Evolutionary conservation across 495 filamentous ascomycete genomes (phyloP).

Genomic region (Aspergillus steynii): DNA sequence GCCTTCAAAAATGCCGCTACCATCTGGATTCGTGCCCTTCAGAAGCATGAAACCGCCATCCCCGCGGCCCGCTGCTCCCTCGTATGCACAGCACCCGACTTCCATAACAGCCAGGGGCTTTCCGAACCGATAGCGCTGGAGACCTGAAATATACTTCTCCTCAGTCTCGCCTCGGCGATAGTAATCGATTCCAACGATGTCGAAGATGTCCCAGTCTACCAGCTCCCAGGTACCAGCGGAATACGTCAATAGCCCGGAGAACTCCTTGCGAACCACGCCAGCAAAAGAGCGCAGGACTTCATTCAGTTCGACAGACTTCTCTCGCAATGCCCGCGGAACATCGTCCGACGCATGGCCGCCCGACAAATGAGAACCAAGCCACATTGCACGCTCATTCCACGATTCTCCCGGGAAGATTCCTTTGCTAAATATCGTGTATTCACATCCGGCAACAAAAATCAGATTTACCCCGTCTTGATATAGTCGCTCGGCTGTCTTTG

Average conservation of each 20-base stretch:
- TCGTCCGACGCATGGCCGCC: background rate
- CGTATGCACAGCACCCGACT: constrained; percentile 17
- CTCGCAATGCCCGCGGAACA: background rate
- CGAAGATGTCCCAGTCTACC: constrained; percentile 15
- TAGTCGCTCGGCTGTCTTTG: background rate
- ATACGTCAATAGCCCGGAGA: constrained; percentile 7
- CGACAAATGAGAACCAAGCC: constrained; percentile 1
- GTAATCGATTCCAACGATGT: constrained; percentile 14
- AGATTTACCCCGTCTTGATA: background rate
- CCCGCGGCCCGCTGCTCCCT: constrained; percentile 12
- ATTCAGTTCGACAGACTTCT: background rate
- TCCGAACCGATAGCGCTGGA: constrained; percentile 1
- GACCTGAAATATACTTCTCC: constrained; percentile 10
- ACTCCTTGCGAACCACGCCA: background rate
- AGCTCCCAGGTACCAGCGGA: constrained; percentile 13
- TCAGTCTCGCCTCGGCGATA: constrained; percentile 12
- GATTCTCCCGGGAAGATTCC: constrained; percentile 11
- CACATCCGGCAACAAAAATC: constrained; percentile 11
- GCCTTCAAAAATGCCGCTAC: constrained; percentile 9
- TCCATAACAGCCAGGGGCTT: constrained; percentile 18
- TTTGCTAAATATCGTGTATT: constrained; percentile 14
- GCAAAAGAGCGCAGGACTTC: background rate
- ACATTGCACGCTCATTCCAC: constrained; percentile 8
- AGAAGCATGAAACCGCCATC: constrained; percentile 14
- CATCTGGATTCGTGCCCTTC: constrained; percentile 13